These are phyloP conservation scores for Sordariomycetes sp. DNA, from an alignment of 2,329 filamentous ascomycete species.

Conservation along the genomic window DNA sequence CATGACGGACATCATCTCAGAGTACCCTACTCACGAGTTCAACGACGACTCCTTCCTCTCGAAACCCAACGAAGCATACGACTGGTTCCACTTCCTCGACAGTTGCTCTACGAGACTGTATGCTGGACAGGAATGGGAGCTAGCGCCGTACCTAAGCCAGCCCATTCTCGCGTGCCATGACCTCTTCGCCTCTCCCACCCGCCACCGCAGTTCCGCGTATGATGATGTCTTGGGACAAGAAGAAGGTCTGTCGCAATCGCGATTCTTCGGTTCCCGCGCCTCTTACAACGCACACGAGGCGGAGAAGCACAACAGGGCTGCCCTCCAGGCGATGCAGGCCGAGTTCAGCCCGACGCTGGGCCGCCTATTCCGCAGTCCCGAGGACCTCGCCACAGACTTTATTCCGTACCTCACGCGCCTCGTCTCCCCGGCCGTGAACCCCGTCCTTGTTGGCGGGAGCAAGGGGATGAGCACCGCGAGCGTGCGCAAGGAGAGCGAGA, in stretches of 20 bases:
- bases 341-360: conserved; percentile 59
- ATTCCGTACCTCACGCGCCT: conserved; percentile 76
- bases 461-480: conserved; percentile 58
- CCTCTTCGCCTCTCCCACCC: conserved; percentile 67
- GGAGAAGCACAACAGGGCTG: conserved; percentile 62
- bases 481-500: conserved; percentile 78
- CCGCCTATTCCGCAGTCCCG: conserved; percentile 65
- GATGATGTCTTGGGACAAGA: conserved; percentile 26
- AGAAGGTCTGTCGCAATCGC: conserved; percentile 39
- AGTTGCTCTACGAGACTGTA: conserved; percentile 65
- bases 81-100: conserved; percentile 95
- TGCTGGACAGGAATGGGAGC: conserved; percentile 83
- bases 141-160: conserved; percentile 75
- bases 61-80: conserved; percentile 78
- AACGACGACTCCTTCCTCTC: conserved; percentile 86
- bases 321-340: conserved; percentile 60
- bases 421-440: conserved; percentile 80
- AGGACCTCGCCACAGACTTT: conserved; percentile 68
- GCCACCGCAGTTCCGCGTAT: conserved; percentile 26
- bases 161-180: conserved; percentile 82
- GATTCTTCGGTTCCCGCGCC: conserved; percentile 72
- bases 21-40: conserved; percentile 77
- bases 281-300: conserved; percentile 73
- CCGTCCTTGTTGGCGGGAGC: conserved; percentile 68
- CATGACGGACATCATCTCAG: conserved; percentile 69